phyloP scores from a whole-genome alignment of 108 stramenopile genomes.

The Pseudonitzschia pungens region DNA sequence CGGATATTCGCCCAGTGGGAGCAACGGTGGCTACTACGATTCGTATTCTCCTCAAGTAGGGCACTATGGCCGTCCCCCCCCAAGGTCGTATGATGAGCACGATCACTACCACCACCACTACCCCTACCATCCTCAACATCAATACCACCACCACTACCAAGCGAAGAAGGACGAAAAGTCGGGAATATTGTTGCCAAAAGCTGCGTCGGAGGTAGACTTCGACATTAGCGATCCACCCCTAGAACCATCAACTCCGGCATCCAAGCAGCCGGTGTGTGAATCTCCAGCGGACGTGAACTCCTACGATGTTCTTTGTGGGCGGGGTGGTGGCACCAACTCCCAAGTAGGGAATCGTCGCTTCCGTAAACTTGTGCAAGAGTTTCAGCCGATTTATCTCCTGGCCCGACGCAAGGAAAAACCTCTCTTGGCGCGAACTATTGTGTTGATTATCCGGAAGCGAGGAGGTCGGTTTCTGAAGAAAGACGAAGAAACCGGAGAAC shows the following conservation, averaged over 20 bases:
- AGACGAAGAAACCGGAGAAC: slow-evolving; percentile 69
- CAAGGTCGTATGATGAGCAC: slow-evolving; percentile 21
- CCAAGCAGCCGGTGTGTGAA: slow-evolving; percentile 54
- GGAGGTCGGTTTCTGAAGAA: slow-evolving; percentile 82
- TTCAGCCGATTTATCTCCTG: slow-evolving; percentile 85
- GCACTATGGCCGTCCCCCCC: slow-evolving; percentile 22
- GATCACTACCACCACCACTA: slow-evolving; percentile 25
- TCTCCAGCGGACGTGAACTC: slow-evolving; percentile 57
- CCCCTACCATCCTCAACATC: slow-evolving; percentile 12
- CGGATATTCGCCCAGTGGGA: slow-evolving; percentile 31
- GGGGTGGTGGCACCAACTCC: slow-evolving; percentile 87
- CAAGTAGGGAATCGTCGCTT: slow-evolving; percentile 86
- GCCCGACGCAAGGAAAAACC: slow-evolving; percentile 85
- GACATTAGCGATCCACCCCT: slow-evolving; percentile 77
- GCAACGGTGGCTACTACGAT: slow-evolving; percentile 37
- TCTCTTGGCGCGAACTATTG: slow-evolving; percentile 77
- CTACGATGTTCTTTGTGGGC: slow-evolving; percentile 80
- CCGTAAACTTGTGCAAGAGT: slow-evolving; percentile 80
- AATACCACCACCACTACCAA: slow-evolving; percentile 6
- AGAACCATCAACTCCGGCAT: slow-evolving; percentile 54
- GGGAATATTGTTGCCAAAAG: slow-evolving; percentile 56
- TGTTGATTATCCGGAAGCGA: slow-evolving; percentile 76
- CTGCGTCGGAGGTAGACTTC: slow-evolving; percentile 76
- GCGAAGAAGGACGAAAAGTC: slow-evolving; percentile 30
- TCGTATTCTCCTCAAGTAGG: slow-evolving; percentile 33